These are phyloP conservation scores for Pythium pyrilobum DNA, from an alignment of 352 stramenopile species.

Conservation along the genomic window DNA sequence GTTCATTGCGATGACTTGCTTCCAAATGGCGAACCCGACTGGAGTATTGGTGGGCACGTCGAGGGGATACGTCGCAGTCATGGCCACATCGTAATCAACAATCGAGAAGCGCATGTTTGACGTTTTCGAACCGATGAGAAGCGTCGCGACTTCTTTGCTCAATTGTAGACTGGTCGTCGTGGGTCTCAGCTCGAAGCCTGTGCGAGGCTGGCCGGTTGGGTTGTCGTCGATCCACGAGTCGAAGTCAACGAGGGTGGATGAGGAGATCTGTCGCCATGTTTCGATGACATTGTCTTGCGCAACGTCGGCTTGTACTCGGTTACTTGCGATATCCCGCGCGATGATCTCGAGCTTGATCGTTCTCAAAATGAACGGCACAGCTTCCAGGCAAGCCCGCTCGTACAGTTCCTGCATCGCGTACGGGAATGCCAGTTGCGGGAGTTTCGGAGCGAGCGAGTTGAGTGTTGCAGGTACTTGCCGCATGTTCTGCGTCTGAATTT, in stretches of 20 bases:
- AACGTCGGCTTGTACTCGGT: constrained; percentile 27
- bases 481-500: constrained; percentile 32
- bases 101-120: constrained; percentile 66
- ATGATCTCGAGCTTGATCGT: constrained; percentile 69
- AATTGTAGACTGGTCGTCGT: constrained; percentile 29
- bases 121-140: constrained; percentile 42
- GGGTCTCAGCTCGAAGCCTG: constrained; percentile 60
- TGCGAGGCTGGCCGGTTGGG: constrained; percentile 35
- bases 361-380: constrained; percentile 45
- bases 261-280: constrained; percentile 32
- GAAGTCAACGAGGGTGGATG: constrained; percentile 32
- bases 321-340: constrained; percentile 30
- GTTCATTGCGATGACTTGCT: constrained; percentile 63
- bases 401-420: constrained; percentile 59
- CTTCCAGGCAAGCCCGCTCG: constrained; percentile 53
- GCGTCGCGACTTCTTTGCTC: constrained; percentile 48
- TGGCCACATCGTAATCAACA: constrained; percentile 45
- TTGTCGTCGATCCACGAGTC: constrained; percentile 62
- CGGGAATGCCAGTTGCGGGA: constrained; percentile 49
- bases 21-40: constrained; percentile 69
- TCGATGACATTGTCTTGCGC: constrained; percentile 48
- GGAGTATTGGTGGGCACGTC: constrained; percentile 29
- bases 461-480: constrained; percentile 50
- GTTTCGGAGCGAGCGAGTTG: constrained; percentile 31
- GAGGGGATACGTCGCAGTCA: constrained; percentile 20